Base-by-base conservation (phyloP, 2,329 filamentous ascomycete species). In the Simplicillium aogashimaense region DNA sequence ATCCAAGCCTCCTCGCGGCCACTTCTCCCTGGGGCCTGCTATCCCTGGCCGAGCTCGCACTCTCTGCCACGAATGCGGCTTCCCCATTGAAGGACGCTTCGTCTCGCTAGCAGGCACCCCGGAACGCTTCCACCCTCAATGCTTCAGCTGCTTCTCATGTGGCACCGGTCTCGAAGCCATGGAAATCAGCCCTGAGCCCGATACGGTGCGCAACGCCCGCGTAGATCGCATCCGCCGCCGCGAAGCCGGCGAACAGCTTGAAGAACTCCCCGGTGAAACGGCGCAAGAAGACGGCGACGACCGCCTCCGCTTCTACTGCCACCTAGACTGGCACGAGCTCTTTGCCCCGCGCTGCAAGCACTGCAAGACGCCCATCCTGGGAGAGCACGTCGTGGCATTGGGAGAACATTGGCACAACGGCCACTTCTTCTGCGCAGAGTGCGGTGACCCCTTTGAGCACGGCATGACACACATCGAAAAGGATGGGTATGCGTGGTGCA, bases 391-490 rank as follows among this genome's bases (percentile, higher is more conserved):
- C 28, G 82, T 95, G 12, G 92, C 92, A 2, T 86, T 94, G 42
- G 92, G 92, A 1, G 78, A 82, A n/a, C 88, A 95, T 63, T 98
- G 87, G 86, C 92, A 98, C 60, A 85, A 86, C 39, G 92, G 92
- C 0, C 92, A 98, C 64, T 98, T 98, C 67, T 98, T 98, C 74
- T 98, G 92, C 57, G 92, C 92, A 33, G 88, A 98, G 69, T 98
- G 92, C 58, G 92, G 92, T 50, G 90, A 98, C 65, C 90, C 92
- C 1, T 98, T 98, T 57, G 86, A 73, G 49, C 69, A 71, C 36
- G 76, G 75, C 44, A 75, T 72, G 64, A 81, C 77, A 35, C 78
- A 82, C 53, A 81, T 98, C 41, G 92, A 98, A 59, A 95, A 95
- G 63, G 90, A 97, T 50, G 90, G 90, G 9, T 97, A 94, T 60